phyloP scores from a whole-genome alignment of 768 basidiomycete species.

The Leccinum rimulosum region DNA sequence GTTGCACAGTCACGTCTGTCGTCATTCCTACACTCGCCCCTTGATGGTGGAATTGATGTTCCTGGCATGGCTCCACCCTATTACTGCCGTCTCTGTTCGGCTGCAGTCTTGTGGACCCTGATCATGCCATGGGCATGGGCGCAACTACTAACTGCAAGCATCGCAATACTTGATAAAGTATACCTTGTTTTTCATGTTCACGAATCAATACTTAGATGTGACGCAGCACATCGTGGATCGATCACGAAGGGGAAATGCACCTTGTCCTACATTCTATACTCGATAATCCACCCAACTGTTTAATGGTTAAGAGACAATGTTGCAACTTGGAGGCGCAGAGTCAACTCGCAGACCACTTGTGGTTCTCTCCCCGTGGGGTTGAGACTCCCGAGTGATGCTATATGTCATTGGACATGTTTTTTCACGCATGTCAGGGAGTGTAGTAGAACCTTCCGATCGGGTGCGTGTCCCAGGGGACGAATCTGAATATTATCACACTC shows the following conservation, averaged over 20 bases:
- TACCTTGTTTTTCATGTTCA: background rate
- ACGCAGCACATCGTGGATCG: background rate
- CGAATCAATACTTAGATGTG: background rate
- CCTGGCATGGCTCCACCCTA: background rate
- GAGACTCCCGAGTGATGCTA: background rate
- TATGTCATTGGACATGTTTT: background rate
- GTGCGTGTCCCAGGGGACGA: background rate
- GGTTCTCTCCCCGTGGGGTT: background rate
- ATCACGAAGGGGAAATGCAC: background rate
- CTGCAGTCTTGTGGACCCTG: background rate
- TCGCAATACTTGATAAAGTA: background rate
- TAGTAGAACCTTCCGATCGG: background rate
- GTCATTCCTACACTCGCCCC: background rate
- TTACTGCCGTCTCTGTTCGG: background rate
- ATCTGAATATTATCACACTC: background rate
- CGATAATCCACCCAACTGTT: background rate
- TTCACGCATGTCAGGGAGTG: background rate
- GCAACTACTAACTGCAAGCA: background rate
- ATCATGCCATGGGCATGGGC: background rate
- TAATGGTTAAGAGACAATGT: background rate
- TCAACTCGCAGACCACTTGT: background rate
- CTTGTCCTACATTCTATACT: background rate
- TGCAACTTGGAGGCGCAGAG: background rate
- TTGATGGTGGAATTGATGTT: background rate
- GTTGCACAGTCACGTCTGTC: background rate